phyloP scores from a whole-genome alignment of 805 yeast species.

The Lipomyces yamanashiensis region DNA sequence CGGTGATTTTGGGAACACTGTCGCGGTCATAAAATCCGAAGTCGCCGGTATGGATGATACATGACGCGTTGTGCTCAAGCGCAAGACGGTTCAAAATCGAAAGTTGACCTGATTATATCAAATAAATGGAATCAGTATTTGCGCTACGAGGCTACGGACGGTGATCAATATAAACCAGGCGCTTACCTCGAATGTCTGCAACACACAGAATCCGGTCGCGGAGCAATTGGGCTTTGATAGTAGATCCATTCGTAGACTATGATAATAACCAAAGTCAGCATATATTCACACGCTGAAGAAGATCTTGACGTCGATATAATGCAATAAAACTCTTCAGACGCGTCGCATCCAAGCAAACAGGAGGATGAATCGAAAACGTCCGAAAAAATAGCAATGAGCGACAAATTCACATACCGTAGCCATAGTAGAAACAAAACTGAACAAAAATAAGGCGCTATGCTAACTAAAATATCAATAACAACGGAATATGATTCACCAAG shows the following conservation, averaged over 20 bases:
- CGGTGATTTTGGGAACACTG: slow-evolving; percentile 59
- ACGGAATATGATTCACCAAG: neutral
- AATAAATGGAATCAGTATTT: neutral
- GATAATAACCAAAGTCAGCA: neutral
- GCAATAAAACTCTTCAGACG: neutral
- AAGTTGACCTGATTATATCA: slow-evolving; percentile 47
- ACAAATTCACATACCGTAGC: slow-evolving; percentile 8
- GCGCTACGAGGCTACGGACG: neutral
- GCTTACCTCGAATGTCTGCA: slow-evolving; percentile 34
- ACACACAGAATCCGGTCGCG: slow-evolving; percentile 33
- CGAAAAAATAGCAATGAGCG: neutral
- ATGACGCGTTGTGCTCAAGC: slow-evolving; percentile 51
- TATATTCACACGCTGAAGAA: neutral
- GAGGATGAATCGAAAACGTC: neutral
- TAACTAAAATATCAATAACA: neutral
- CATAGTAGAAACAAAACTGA: neutral
- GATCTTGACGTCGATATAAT: neutral
- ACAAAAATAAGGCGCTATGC: neutral
- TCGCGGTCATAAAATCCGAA: slow-evolving; percentile 74
- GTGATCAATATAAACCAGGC: neutral
- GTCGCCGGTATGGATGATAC: slow-evolving; percentile 73
- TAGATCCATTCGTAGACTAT: slow-evolving; percentile 28
- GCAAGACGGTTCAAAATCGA: slow-evolving; percentile 58
- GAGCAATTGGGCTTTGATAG: slow-evolving; percentile 18
- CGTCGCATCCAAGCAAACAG: neutral